Percentiles rank a stretch among this genome's conserved stretches.
These are phyloP conservation scores for Coemansia sp. DNA, from an alignment of 192 early-diverging fungal species.

Conservation along the genomic window DNA sequence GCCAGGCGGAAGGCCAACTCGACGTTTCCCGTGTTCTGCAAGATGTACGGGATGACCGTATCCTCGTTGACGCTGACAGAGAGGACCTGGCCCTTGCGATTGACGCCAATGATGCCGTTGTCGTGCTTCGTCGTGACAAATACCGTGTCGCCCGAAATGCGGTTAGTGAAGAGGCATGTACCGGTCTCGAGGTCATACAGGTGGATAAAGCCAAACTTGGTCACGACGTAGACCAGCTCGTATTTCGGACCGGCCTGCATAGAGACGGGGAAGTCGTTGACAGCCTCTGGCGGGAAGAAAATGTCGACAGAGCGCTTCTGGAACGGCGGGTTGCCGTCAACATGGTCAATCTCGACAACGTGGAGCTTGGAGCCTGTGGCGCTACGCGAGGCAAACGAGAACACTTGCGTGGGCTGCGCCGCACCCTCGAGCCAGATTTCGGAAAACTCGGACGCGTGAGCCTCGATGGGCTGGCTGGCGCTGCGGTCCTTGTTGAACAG, in stretches of 20 bases:
- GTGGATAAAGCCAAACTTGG: conserved; percentile 98
- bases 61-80: conserved; percentile 93
- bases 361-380: conserved; percentile 88
- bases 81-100: conserved; percentile 94
- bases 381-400: conserved; percentile 89
- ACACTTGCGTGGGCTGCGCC: conserved; percentile 79
- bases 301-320: conserved; percentile 91
- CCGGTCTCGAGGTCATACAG: conserved; percentile 96
- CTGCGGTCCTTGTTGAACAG: conserved; percentile 91
- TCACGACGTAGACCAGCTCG: conserved; percentile 93
- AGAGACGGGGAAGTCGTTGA: conserved; percentile 92
- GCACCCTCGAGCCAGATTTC: conserved; percentile 82
- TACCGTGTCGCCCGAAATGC: conserved; percentile 97
- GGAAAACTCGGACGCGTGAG: conserved; percentile 95
- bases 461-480: conserved; percentile 94
- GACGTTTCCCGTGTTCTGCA: conserved; percentile 77
- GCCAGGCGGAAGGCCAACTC: conserved; percentile 92
- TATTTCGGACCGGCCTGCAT: conserved; percentile 97
- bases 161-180: conserved; percentile 95
- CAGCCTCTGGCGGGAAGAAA: conserved; percentile 96
- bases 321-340: conserved; percentile 87
- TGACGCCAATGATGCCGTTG: conserved; percentile 92
- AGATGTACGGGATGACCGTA: conserved; percentile 89
- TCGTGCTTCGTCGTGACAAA: conserved; percentile 95
- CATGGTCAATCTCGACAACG: conserved; percentile 95